A percentile compares a stretch with the other conserved stretches of the same genome.
These are phyloP conservation scores for Boletellus ananiceps DNA, from an alignment of 768 basidiomycete genomes.

Conservation along the genomic window DNA sequence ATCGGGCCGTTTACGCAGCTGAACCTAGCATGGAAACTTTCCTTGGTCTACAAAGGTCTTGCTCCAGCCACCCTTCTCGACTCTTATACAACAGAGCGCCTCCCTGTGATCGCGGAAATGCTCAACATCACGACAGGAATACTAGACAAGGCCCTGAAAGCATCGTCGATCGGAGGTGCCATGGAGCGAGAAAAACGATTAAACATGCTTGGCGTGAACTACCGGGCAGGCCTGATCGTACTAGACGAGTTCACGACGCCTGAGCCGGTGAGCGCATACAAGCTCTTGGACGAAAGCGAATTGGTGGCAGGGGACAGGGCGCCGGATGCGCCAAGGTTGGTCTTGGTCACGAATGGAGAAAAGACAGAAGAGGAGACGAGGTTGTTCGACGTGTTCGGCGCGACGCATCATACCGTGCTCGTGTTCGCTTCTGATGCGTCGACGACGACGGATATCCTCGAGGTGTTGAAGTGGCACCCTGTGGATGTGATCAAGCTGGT, in stretches of 20 bases:
- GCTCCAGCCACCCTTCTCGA: slow-evolving; percentile 35
- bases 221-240: slow-evolving; percentile 46
- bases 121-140: slow-evolving; percentile 36
- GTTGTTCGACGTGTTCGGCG: slow-evolving; percentile 19
- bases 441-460: slow-evolving; percentile 7
- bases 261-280: slow-evolving; percentile 5
- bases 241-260: slow-evolving; percentile 29
- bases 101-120: slow-evolving; percentile 45
- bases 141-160: not conserved
- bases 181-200: slow-evolving; percentile 15
- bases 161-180: not conserved
- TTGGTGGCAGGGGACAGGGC: slow-evolving; percentile 15
- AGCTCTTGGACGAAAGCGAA: not conserved
- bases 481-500: slow-evolving; percentile 1
- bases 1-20: slow-evolving; percentile 19
- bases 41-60: slow-evolving; percentile 37
- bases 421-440: slow-evolving; percentile 18
- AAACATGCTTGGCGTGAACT: slow-evolving; percentile 49
- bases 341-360: not conserved
- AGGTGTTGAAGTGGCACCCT: slow-evolving; percentile 5
- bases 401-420: slow-evolving; percentile 19
- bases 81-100: slow-evolving; percentile 41
- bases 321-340: slow-evolving; percentile 10
- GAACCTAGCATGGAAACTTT: slow-evolving; percentile 45
- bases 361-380: slow-evolving; percentile 11